These are phyloP conservation scores for Citrullus colocynthis DNA, from an alignment of 306 rosid genomes.

Conservation along the genomic window DNA sequence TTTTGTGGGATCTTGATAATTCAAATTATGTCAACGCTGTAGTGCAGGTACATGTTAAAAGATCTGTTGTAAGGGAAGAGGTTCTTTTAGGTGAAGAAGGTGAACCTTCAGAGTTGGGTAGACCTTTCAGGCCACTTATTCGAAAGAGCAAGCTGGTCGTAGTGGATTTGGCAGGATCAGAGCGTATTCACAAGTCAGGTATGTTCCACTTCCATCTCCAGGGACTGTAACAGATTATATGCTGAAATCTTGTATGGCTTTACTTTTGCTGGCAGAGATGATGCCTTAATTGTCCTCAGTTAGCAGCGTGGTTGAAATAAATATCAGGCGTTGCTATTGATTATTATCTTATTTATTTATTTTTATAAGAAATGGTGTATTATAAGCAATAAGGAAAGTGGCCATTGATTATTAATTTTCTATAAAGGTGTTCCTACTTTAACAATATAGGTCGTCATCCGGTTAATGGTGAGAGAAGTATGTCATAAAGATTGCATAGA, in stretches of 20 bases:
- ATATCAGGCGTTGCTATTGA: background rate
- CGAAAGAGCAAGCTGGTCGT: conserved; percentile 88
- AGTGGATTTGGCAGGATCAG: conserved; percentile 98
- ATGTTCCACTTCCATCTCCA: background rate
- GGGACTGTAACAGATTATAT: background rate
- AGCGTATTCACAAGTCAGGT: conserved; percentile 97
- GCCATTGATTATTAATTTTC: background rate
- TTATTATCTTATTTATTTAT: background rate
- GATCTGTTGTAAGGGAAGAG: conserved; percentile 62
- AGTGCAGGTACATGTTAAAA: conserved; percentile 70
- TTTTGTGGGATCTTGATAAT: conserved; percentile 19
- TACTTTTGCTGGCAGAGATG: background rate
- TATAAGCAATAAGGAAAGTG: background rate
- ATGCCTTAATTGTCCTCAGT: background rate
- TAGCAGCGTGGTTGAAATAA: background rate
- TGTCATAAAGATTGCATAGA: background rate
- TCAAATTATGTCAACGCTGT: conserved; percentile 13
- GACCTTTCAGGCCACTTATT: conserved; percentile 66
- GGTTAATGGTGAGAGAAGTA: background rate
- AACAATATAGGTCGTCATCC: background rate
- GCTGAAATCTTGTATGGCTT: background rate
- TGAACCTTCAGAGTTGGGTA: conserved; percentile 51
- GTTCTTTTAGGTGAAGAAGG: conserved; percentile 46
- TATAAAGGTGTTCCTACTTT: background rate
- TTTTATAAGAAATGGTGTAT: background rate